phyloP scores from a whole-genome alignment of 257 asterid genomes.

The Avicennia marina region DNA sequence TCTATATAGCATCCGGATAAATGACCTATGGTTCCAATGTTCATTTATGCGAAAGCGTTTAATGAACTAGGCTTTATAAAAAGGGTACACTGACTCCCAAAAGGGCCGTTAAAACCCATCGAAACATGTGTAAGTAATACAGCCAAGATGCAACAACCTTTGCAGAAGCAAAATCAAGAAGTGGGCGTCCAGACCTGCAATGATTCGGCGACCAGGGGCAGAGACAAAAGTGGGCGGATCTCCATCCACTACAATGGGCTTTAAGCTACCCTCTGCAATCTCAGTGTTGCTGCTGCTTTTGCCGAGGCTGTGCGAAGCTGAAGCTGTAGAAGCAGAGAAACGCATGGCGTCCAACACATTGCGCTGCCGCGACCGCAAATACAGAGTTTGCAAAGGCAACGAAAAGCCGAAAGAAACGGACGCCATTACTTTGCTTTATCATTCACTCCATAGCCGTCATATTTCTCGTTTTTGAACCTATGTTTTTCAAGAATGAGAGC shows the following conservation, averaged over 20 bases:
- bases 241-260: conserved; percentile 73
- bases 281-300: conserved; percentile 8
- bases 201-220: conserved; percentile 88
- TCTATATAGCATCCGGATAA: too few species aligned
- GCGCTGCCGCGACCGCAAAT: conserved; percentile 21
- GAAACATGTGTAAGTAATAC: too few species aligned
- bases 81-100: too few species aligned
- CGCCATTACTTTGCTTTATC: conserved; percentile 25
- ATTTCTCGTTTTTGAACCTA: too few species aligned
- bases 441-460: conserved; percentile 12
- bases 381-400: conserved; percentile 36
- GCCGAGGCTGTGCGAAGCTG: conserved; percentile 23
- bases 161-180: neutral
- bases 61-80: too few species aligned
- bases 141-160: neutral
- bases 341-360: conserved; percentile 12
- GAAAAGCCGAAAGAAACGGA: conserved; percentile 42
- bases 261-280: conserved; percentile 22
- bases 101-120: too few species aligned
- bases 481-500: conserved; percentile 6
- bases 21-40: too few species aligned
- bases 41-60: too few species aligned
- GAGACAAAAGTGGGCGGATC: conserved; percentile 92
- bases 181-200: conserved; percentile 53
- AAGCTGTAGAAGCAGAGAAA: conserved; percentile 36